Evolutionary conservation across 2,329 filamentous ascomycete species (phyloP), one percentile per base, ranked within the genome.

Genomic region (Pseudogymnoascus sp.): DNA sequence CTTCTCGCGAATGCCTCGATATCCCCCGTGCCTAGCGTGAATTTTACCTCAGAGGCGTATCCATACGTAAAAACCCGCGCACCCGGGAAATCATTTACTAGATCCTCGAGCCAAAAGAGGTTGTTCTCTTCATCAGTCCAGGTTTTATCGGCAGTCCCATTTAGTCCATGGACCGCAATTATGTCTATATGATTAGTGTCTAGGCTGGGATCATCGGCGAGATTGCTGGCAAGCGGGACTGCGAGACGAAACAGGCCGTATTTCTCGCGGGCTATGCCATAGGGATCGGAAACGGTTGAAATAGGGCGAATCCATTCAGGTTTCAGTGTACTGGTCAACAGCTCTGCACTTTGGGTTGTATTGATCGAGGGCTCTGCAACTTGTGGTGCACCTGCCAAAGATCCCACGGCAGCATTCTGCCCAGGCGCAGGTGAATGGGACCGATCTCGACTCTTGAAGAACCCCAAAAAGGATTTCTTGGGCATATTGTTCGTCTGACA

Each of bases 61-160:
- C 68, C 69, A 63, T 63, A 70, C 0, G 68, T 63, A 42, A 67
- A 69, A 50, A 70, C 50, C 10, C 68, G 62, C 1, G 68, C 68
- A 5, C 65, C 65, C 4, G 65, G 67, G 2, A 71, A 40, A 3
- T 66, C 50, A 18, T 64, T 44, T 1, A 68, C 67, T 4, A 64
- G 65, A 53, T 71, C 69, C 6, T 62, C 59, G 0, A 71, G 40
- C 68, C 70, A 71, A 8, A 31, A 31, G 28, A 69, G 21, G 1
- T 65, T 60, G 10, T 60, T 37, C 5, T 66, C 65, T 8, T 53
- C 35, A 63, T 65, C 44, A 4, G 67, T 69, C 69, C 69, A 71
- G 5, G 69, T 70, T n/a, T 35, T 59, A 5, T 65, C 63, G n/a
- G 66, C 61, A 60, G 66, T 61, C 4, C 64, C 66, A 4, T 31